Conservation (phyloP, 192 early-diverging fungal genomes). For the Podila epicladia region DNA sequence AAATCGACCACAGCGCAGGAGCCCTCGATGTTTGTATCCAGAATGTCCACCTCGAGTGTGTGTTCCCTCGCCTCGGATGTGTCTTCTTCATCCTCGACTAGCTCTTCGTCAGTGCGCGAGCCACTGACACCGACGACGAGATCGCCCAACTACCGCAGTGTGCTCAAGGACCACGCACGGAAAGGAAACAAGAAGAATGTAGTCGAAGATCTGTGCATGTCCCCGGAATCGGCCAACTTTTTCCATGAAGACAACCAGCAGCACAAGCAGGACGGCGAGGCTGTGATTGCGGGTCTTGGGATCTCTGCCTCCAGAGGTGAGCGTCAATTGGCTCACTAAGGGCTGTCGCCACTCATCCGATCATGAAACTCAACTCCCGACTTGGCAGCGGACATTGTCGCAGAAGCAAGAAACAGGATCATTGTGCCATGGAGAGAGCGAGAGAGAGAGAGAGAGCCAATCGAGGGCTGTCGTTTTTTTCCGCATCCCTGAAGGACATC, state of each 20-base stretch:
- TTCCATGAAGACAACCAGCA: slow-evolving; percentile 5
- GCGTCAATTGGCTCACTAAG: slow-evolving; percentile 21
- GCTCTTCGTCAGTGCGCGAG: slow-evolving; percentile 14
- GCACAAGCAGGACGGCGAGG: not conserved
- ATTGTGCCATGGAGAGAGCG: no score
- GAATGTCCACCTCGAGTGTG: not conserved
- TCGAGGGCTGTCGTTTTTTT: no score
- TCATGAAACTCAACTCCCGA: no score
- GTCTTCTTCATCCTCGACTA: slow-evolving; percentile 2
- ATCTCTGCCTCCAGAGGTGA: slow-evolving; percentile 18
- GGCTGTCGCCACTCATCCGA: no score
- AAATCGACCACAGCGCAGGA: not conserved
- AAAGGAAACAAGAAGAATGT: not conserved
- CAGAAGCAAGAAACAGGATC: no score
- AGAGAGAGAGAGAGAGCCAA: no score
- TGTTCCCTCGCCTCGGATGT: slow-evolving; percentile 36
- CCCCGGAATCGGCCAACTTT: slow-evolving; percentile 37
- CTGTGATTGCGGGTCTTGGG: not conserved
- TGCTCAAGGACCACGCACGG: slow-evolving; percentile 2
- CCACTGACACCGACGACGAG: slow-evolving; percentile 23
- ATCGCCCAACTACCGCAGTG: slow-evolving; percentile 25
- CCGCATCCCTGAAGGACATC: no score
- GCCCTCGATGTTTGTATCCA: not conserved
- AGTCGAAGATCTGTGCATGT: slow-evolving; percentile 6
- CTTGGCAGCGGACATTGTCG: no score